Conservation (phyloP, 495 filamentous ascomycete species). For the Lindgomyces ingoldianus region DNA sequence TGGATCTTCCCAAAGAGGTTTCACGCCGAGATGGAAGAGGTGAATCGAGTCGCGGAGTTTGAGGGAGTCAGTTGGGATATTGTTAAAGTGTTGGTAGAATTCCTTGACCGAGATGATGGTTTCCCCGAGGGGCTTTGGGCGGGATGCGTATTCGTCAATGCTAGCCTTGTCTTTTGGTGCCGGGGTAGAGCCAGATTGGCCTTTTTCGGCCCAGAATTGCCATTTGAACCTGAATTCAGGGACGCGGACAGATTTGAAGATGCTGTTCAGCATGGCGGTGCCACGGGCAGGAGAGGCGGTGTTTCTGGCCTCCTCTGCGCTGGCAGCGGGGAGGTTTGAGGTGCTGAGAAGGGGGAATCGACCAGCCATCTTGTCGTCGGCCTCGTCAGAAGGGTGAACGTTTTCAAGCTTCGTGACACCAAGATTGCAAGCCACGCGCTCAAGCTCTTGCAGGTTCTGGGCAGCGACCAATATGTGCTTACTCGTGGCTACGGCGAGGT, state of each 20-base stretch:
- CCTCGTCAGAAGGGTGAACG: not conserved
- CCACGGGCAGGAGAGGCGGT: constrained; percentile 47
- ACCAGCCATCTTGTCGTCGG: constrained; percentile 17
- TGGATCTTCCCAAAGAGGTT: constrained; percentile 88
- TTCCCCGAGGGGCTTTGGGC: constrained; percentile 69
- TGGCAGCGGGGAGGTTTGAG: constrained; percentile 31
- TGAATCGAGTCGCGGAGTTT: constrained; percentile 80
- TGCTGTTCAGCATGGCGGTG: constrained; percentile 42
- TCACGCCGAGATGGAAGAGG: constrained; percentile 83
- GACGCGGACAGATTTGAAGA: constrained; percentile 53
- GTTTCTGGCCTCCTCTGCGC: constrained; percentile 27
- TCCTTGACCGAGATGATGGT: constrained; percentile 71
- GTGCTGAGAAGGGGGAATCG: constrained; percentile 34
- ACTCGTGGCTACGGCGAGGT: constrained; percentile 15
- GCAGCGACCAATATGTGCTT: constrained; percentile 22
- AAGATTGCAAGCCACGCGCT: not conserved
- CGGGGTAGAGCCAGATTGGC: constrained; percentile 24
- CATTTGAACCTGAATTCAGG: constrained; percentile 57
- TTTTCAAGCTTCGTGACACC: no score
- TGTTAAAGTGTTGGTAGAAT: constrained; percentile 90
- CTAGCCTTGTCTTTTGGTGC: constrained; percentile 11
- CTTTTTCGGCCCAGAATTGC: constrained; percentile 62
- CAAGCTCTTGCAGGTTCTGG: constrained; percentile 12
- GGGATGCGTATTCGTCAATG: constrained; percentile 17
- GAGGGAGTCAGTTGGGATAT: constrained; percentile 75